These are phyloP conservation scores for Pyrenophora seminiperda DNA, from an alignment of 2,329 filamentous ascomycete species.

Conservation along the genomic window DNA sequence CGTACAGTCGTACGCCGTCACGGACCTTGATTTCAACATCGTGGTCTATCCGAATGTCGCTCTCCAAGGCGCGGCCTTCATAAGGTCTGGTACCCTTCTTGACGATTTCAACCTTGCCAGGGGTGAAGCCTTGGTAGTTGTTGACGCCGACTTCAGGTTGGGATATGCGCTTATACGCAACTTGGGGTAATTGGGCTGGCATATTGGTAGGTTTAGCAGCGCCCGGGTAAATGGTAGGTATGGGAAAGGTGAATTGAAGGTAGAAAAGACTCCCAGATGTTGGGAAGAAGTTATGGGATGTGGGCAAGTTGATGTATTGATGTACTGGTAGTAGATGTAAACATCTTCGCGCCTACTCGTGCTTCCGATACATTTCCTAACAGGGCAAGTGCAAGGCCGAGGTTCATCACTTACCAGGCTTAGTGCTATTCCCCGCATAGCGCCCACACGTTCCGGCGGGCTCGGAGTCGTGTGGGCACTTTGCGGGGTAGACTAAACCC, in stretches of 20 bases:
- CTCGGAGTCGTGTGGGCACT: not conserved
- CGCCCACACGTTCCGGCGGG: constrained; percentile 4
- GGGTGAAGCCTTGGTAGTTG: constrained; percentile 50
- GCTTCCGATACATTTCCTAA: not conserved
- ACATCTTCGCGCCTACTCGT: not conserved
- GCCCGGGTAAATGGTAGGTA: not conserved
- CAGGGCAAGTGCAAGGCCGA: not conserved
- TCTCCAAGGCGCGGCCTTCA: constrained; percentile 42
- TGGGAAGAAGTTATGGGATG: not conserved
- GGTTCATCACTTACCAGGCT: not conserved
- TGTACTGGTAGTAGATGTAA: not conserved
- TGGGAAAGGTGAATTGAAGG: not conserved
- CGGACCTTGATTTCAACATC: constrained; percentile 53
- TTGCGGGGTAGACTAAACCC: not conserved
- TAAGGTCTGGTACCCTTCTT: constrained; percentile 47
- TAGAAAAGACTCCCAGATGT: not conserved
- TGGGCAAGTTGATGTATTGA: not conserved
- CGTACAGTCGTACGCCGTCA: constrained; percentile 52
- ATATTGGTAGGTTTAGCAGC: constrained; percentile 23
- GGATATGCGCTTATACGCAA: constrained; percentile 38
- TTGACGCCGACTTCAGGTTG: constrained; percentile 49
- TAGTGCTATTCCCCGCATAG: not conserved
- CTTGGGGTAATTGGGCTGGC: constrained; percentile 39
- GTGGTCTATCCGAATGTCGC: constrained; percentile 53
- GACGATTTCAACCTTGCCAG: constrained; percentile 49